A percentile compares a stretch with the other conserved stretches of the same genome.
Conservation (phyloP, 257 asterid species). For the Paulownia fortunei region DNA sequence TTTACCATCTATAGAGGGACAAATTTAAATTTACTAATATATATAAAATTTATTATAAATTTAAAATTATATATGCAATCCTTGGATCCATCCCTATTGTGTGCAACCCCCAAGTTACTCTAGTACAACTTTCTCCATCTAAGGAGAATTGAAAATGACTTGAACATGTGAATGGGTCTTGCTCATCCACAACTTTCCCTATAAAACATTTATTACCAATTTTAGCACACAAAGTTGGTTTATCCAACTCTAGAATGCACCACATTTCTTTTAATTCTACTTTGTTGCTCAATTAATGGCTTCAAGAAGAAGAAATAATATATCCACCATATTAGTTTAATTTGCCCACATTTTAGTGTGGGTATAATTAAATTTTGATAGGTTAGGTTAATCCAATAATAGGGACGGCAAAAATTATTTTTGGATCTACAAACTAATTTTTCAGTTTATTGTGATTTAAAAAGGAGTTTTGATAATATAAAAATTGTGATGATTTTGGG, state of each 20-base stretch:
- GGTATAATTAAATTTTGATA: background rate
- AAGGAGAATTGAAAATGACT: background rate
- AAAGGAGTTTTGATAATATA: no score
- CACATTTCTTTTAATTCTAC: conserved; percentile 1
- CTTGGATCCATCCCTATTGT: no score
- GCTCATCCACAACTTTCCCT: background rate
- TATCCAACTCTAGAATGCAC: conserved; percentile 24
- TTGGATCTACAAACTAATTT: no score
- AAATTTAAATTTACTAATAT: no score
- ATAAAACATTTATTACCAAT: background rate
- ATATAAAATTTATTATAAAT: no score
- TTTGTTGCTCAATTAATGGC: background rate
- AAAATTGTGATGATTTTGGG: no score
- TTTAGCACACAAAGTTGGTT: conserved; percentile 21
- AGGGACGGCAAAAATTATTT: background rate
- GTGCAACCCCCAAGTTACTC: background rate
- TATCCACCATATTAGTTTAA: no score
- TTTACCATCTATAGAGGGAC: no score
- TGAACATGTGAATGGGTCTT: background rate
- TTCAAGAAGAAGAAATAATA: background rate
- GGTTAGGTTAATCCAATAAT: background rate
- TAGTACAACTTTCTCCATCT: background rate
- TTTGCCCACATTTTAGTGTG: background rate
- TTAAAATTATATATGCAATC: no score
- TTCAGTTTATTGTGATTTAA: no score